Percentiles rank a stretch among this genome's conserved stretches.
These are phyloP conservation scores for Begonia peltatifolia DNA, from an alignment of 306 rosid genomes.

Conservation along the genomic window DNA sequence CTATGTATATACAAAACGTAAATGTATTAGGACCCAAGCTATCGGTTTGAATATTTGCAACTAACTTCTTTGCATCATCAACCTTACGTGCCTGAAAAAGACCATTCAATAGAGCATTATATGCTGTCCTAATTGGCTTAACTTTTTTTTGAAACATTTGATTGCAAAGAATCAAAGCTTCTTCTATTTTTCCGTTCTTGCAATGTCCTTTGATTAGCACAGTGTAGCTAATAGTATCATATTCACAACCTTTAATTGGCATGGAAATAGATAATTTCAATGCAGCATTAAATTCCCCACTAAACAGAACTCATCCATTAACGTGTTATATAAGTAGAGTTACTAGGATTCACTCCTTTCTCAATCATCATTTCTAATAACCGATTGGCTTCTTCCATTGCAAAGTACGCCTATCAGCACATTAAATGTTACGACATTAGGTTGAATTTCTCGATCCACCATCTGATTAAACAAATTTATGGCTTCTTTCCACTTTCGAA, in stretches of 20 bases:
- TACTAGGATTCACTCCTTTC: conserved; percentile 18
- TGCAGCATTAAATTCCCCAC: conserved; percentile 21
- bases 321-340: conserved; percentile 8
- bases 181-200: conserved; percentile 17
- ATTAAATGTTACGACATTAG: conserved; percentile 25
- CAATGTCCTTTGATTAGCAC: conserved; percentile 29
- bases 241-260: conserved; percentile 16
- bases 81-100: conserved; percentile 22
- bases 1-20: conserved; percentile 14
- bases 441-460: conserved; percentile 33
- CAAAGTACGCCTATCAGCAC: conserved; percentile 19
- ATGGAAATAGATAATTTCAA: conserved; percentile 16
- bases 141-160: conserved; percentile 21
- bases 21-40: conserved; percentile 9
- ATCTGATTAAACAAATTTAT: conserved; percentile 25
- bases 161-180: conserved; percentile 17
- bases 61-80: conserved; percentile 20
- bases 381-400: conserved; percentile 18
- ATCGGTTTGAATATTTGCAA: conserved; percentile 21
- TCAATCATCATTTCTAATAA: conserved; percentile 21
- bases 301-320: conserved; percentile 29
- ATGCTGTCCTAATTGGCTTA: conserved; percentile 16
- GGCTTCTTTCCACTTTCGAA: conserved; percentile 26
- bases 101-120: conserved; percentile 16
- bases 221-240: conserved; percentile 13